Conservation (phyloP, 2,329 filamentous ascomycete genomes). For the Calonectria crousiana region DNA sequence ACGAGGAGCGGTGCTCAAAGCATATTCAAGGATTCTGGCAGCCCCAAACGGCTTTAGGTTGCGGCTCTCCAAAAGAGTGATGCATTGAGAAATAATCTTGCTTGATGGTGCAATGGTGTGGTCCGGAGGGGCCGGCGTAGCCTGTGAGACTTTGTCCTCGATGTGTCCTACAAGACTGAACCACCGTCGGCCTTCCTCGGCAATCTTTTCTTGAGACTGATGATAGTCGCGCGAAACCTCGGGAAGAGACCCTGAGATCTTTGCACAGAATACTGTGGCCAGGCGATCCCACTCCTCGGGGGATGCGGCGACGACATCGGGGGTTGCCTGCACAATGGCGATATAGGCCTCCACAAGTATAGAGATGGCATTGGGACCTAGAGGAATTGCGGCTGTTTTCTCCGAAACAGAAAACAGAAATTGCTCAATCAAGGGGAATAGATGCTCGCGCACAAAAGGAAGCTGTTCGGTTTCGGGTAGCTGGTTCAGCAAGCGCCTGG, state of each 20-base stretch:
- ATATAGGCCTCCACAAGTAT: constrained; percentile 63
- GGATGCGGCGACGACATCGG: constrained; percentile 62
- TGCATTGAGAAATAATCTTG: constrained; percentile 48
- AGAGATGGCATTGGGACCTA: constrained; percentile 50
- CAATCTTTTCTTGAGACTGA: constrained; percentile 77
- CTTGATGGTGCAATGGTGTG: constrained; percentile 46
- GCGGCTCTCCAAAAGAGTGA: constrained; percentile 60
- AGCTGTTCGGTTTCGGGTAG: constrained; percentile 61
- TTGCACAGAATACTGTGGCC: constrained; percentile 71
- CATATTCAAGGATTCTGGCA: constrained; percentile 59
- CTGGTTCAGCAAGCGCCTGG: constrained; percentile 64
- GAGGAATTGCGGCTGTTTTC: constrained; percentile 48
- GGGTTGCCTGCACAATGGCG: constrained; percentile 55
- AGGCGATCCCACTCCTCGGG: constrained; percentile 72
- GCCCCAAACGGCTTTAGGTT: constrained; percentile 71
- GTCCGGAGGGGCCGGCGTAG: constrained; percentile 40
- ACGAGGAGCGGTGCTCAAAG: constrained; percentile 53
- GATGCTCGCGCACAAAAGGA: constrained; percentile 59
- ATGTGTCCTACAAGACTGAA: constrained; percentile 68
- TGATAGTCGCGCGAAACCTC: constrained; percentile 84
- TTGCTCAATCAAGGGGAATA: constrained; percentile 67
- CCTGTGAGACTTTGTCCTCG: constrained; percentile 47
- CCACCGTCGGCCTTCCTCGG: constrained; percentile 76
- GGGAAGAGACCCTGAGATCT: constrained; percentile 80
- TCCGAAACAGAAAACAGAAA: constrained; percentile 63